Percentiles rank a stretch among this genome's conserved stretches.
These are phyloP conservation scores for Coccomyxa subellipsoidea DNA, from an alignment of 163 green algal species.

Conservation along the genomic window DNA sequence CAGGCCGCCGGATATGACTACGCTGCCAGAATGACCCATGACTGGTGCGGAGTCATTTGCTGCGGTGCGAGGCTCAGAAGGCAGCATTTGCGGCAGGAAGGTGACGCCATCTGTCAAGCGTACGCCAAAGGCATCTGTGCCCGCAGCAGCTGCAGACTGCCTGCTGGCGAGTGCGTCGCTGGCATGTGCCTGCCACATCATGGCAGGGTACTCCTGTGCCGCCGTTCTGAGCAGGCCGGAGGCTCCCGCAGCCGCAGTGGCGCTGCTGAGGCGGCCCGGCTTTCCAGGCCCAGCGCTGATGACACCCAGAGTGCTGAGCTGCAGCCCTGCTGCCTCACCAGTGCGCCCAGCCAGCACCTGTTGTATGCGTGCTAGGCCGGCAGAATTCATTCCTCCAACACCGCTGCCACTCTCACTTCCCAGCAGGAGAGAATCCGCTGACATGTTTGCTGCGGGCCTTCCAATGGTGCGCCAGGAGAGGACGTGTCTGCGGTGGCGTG, in stretches of 20 bases:
- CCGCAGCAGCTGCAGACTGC: background rate
- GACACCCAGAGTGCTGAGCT: background rate
- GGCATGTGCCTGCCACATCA: constrained; percentile 6
- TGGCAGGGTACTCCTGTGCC: background rate
- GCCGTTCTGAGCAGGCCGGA: background rate
- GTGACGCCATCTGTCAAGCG: background rate
- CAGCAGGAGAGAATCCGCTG: too few relatives aligned
- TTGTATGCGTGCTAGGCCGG: background rate
- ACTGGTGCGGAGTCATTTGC: background rate
- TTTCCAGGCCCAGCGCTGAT: background rate
- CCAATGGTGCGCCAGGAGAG: background rate
- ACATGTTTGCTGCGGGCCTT: background rate
- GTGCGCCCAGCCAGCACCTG: background rate
- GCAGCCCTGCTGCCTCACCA: background rate
- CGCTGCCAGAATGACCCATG: background rate
- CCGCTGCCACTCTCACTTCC: background rate
- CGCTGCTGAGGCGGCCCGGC: background rate
- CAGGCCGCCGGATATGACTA: constrained; percentile 45
- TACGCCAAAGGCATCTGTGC: background rate
- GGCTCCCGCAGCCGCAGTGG: background rate
- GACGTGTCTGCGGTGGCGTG: background rate
- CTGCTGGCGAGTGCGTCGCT: background rate
- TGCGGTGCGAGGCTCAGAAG: background rate
- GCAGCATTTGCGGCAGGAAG: background rate
- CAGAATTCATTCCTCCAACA: background rate